A percentile compares a stretch with the other conserved stretches of the same genome.
phyloP scores from a whole-genome alignment of 1,284 basidiomycete genomes.

The Marasmius tenuissimus region DNA sequence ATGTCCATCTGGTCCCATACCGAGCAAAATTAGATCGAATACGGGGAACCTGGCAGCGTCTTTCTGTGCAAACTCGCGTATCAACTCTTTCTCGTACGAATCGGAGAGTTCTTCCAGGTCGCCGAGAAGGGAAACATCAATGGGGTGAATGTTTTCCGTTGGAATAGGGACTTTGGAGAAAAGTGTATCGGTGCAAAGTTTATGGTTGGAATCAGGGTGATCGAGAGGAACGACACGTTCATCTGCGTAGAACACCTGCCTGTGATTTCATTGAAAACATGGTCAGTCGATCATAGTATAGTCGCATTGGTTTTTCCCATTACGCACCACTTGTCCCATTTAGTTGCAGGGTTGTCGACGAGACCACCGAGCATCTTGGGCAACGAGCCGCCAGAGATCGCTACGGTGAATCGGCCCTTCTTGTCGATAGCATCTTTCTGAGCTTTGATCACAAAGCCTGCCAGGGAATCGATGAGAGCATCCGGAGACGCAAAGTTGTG shows the following conservation, averaged over 20 bases:
- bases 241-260: constrained; percentile 98
- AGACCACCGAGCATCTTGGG: constrained; percentile 83
- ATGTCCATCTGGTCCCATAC: constrained; percentile 95
- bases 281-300: constrained; percentile 7
- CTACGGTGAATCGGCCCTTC: constrained; percentile 88
- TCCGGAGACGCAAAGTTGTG: constrained; percentile 67
- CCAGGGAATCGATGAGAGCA: constrained; percentile 65
- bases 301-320: too few relatives aligned
- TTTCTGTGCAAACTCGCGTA: constrained; percentile 85
- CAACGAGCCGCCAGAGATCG: constrained; percentile 91
- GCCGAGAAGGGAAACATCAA: constrained; percentile 73
- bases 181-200: constrained; percentile 73
- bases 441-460: constrained; percentile 82
- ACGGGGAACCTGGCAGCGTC: constrained; percentile 92
- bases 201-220: constrained; percentile 91
- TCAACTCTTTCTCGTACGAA: constrained; percentile 92
- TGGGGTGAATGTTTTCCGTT: constrained; percentile 77
- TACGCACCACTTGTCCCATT: constrained; percentile 92
- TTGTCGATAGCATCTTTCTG: constrained; percentile 90
- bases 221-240: constrained; percentile 95
- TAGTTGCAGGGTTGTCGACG: constrained; percentile 71
- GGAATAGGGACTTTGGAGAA: constrained; percentile 88
- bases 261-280: constrained; percentile 30
- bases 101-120: constrained; percentile 89
- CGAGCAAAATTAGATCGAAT: constrained; percentile 93